Evolutionary conservation across 345 rosid genomes (phyloP), one percentile per base, ranked within the genome.

Genomic region (Camelina sativa): DNA sequence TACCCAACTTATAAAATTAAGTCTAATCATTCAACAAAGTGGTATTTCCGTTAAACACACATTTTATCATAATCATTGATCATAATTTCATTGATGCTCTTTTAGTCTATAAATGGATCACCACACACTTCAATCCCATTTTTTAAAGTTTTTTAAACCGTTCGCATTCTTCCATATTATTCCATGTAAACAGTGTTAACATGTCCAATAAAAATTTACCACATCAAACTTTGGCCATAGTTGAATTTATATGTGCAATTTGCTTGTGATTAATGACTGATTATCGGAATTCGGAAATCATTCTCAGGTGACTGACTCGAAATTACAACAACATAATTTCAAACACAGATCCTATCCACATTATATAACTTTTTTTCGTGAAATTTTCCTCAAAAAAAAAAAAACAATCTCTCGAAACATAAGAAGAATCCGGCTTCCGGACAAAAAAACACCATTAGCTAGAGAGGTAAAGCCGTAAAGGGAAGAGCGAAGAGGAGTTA

Each of bases 381-480:
- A 70, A 15, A 47, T 28, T 56, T 50, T 17, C 17, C 46, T 34
- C 25, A 52, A 35, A 52, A 35, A 61, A 57, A 47, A 3, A 32
- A 30, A 22, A 48, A 20, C n/a, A 22, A 41, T 58, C 22, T 58
- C 35, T 71, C 32, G 22, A 19, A 59, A 72, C 20, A 72, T 59
- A 53, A 61, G 72, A 53, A 61, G 72, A 78, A 78, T 78, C 81
- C 69, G 77, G 73, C 69, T 66, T 65, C 44, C 69, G 73, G 81
- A 72, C 62, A 57, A 77, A 76, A 70, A 77, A 70, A 23, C 52
- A 69, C 75, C 71, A 63, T 72, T 77, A 62, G 74, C 68, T 64
- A 78, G 71, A 75, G 6, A 62, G 30, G 13, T 5, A 60, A n/a
- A n/a, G n/a, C n/a, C n/a, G n/a, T n/a, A n/a, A 25, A 50, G 25